Evolutionary conservation across 2,329 filamentous ascomycete genomes (phyloP).

Genomic region (Mycosphaerella arachidis): DNA sequence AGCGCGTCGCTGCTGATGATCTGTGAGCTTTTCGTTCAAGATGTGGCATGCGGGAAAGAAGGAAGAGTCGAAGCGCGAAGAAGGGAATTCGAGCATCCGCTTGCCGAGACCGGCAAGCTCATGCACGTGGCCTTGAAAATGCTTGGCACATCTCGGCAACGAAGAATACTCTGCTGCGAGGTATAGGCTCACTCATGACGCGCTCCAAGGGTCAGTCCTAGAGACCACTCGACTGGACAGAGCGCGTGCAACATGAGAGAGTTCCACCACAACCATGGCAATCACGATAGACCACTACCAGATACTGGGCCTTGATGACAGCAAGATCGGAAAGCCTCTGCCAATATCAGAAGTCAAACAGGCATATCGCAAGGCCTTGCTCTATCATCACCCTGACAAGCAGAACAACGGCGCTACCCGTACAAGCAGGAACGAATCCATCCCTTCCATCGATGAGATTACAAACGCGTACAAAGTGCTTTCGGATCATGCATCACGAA

Average conservation of each 20-base stretch:
- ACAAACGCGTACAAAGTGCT: slow-evolving; percentile 55
- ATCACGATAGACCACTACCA: slow-evolving; percentile 24
- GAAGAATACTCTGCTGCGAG: no score
- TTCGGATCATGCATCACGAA: slow-evolving; percentile 39
- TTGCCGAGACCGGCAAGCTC: no score
- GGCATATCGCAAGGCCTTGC: slow-evolving; percentile 55
- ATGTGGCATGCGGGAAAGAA: no score
- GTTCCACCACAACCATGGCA: background rate
- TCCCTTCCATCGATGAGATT: slow-evolving; percentile 53
- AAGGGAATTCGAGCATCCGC: no score
- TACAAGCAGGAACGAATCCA: slow-evolving; percentile 15
- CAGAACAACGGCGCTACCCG: background rate
- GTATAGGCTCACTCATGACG: no score
- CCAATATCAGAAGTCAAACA: slow-evolving; percentile 41
- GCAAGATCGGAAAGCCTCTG: slow-evolving; percentile 19
- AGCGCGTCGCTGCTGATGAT: no score
- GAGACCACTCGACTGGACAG: background rate
- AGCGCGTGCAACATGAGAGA: background rate
- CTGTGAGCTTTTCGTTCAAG: no score
- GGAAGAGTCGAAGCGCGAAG: no score
- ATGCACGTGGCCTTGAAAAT: no score
- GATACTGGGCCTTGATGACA: slow-evolving; percentile 25
- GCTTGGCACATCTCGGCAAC: no score
- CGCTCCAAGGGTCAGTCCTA: no score
- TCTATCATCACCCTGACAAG: slow-evolving; percentile 59